Conservation (phyloP, 1,139 yeast species). For the Keqinozyma sinolaborantium region DNA sequence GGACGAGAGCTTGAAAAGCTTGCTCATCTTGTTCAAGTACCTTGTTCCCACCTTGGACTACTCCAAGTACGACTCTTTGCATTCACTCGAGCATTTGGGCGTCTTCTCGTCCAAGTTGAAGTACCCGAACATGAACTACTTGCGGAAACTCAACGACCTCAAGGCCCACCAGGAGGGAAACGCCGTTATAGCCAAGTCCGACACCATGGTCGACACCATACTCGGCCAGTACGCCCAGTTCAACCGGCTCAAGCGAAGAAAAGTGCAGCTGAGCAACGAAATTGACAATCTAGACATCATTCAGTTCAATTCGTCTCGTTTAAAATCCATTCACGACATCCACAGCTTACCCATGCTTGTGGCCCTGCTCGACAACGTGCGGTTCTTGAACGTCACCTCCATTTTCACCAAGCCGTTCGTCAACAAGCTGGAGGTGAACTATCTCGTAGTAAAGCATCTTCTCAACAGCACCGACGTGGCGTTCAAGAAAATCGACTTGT, state of each 20-base stretch:
- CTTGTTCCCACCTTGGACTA: conserved; percentile 21
- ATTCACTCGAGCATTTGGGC: not conserved
- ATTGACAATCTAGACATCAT: conserved; percentile 11
- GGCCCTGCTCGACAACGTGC: conserved; percentile 13
- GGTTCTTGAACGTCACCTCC: conserved; percentile 7
- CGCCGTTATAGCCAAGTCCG: not conserved
- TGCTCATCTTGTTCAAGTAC: conserved; percentile 21
- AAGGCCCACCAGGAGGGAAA: not conserved
- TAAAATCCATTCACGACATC: conserved; percentile 16
- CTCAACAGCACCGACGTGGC: not conserved
- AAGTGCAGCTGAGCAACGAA: conserved; percentile 2
- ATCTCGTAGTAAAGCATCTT: not conserved
- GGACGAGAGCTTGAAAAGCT: conserved; percentile 25
- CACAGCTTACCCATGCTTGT: conserved; percentile 16
- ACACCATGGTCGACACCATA: conserved; percentile 3
- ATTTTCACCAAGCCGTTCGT: conserved; percentile 2
- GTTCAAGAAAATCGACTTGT: not conserved
- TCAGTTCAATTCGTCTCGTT: conserved; percentile 5
- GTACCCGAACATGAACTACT: conserved; percentile 12
- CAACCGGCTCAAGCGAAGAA: conserved; percentile 8
- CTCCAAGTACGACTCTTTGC: conserved; percentile 4
- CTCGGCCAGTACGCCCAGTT: conserved; percentile 13
- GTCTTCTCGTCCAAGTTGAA: conserved; percentile 7
- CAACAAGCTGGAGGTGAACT: conserved; percentile 1
- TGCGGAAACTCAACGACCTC: conserved; percentile 9